These are phyloP conservation scores for Spergularia marina DNA, from an alignment of 148 eudicot genomes.

Conservation along the genomic window DNA sequence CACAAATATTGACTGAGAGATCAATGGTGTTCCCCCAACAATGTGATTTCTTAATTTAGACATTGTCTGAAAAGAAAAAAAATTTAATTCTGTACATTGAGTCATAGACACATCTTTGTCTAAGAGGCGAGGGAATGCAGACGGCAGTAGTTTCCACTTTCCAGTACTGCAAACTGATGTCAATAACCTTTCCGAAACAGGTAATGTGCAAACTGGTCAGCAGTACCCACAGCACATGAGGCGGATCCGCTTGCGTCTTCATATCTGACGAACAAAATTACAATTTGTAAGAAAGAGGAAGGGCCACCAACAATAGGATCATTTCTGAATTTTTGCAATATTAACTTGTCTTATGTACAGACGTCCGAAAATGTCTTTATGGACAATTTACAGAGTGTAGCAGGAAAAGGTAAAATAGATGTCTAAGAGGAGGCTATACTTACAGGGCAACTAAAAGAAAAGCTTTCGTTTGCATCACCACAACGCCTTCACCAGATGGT, in stretches of 20 bases:
- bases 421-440: conserved; percentile 24
- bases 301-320: not conserved
- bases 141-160: not conserved
- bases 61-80: no score
- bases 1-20: no score
- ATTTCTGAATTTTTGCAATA: no score
- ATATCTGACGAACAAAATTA: conserved; percentile 40
- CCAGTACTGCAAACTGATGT: conserved; percentile 20
- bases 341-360: not conserved
- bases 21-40: no score
- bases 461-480: conserved; percentile 64
- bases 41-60: no score
- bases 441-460: conserved; percentile 81
- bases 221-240: conserved; percentile 72
- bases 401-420: not conserved
- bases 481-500: conserved; percentile 84
- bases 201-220: conserved; percentile 59
- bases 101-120: no score
- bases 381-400: no score
- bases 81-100: no score
- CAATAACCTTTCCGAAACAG: conserved; percentile 55
- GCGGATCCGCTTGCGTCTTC: conserved; percentile 92
- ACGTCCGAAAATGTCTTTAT: no score
- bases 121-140: not conserved
- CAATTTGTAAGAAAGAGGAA: not conserved